Base-by-base conservation (phyloP, 2,329 filamentous ascomycete species). In the Pochonia chlamydosporia region DNA sequence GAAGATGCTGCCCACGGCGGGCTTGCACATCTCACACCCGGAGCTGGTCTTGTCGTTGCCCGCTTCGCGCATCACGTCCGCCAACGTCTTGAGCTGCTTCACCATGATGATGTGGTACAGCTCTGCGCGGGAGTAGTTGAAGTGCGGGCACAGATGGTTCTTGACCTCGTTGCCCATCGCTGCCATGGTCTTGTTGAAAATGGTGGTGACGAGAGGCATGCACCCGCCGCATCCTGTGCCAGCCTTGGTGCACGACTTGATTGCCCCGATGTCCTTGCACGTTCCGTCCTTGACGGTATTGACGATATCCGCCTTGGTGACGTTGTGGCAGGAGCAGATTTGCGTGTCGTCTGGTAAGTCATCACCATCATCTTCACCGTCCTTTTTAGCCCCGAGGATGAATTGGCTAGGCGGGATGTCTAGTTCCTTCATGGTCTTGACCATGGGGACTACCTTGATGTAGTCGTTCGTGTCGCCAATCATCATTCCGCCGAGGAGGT, bases 401-500 rank as follows among this genome's bases (percentile, higher is more conserved):
- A 96, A 82, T 62, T 95, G 82, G 42, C 85, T 82, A 0, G 90
- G 90, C 1, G 88, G 81, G 0, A 89, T 72, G 13, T 95, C 87
- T 1, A 96, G 75, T 52, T 76, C 73, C 63, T 91, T 95, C 61
- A 89, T 86, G 54, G 80, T 84, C 70, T 91, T 95, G 46, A 93
- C 89, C 74, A 95, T 82, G 1, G 88, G 86, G 1, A 95, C 87
- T 20, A 96, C 70, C 64, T 92, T 95, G 68, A 95, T 79, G 60
- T 95, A 96, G 68, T 96, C 90, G 52, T 80, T 85, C 0, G 89
- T 95, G 59, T 96, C 90, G 33, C 90, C 91, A 51, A 96, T 93
- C 89, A 96, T 95, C 89, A 96, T 96, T 4, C 90, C 91, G n/a
- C 90, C 90, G 0, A 96, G 79, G 1, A 96, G 72, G 58, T 92